Evolutionary conservation across 225 moss, liverwort and hornwort species (phyloP).

Genomic region (Pseudisothecium myosuroides): DNA sequence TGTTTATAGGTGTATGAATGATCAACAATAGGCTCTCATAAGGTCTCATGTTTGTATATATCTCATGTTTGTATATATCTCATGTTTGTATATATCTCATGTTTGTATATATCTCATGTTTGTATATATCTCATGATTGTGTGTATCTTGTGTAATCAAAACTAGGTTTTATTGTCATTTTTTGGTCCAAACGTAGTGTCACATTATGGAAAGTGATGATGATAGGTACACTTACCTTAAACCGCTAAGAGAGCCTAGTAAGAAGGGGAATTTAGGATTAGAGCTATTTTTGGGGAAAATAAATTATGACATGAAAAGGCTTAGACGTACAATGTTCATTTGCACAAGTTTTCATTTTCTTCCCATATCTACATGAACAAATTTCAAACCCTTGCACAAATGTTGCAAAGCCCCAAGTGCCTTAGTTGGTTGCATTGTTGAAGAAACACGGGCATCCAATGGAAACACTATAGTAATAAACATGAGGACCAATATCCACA

Average conservation of each 20-base stretch:
- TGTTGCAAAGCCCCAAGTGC: fast-evolving
- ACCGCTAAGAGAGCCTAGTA: fast-evolving
- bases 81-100: fast-evolving
- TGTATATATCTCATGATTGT: background rate
- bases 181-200: fast-evolving
- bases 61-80: background rate
- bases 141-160: background rate
- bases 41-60: background rate
- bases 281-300: no score
- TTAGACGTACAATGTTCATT: background rate
- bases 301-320: background rate
- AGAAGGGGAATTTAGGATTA: no score
- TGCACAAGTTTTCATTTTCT: background rate
- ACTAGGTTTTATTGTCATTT: no score
- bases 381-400: background rate
- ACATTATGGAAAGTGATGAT: background rate
- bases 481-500: no score
- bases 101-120: background rate
- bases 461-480: background rate
- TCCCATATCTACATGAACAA: background rate
- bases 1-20: background rate
- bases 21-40: background rate
- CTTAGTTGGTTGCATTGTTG: fast-evolving
- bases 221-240: fast-evolving
- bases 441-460: background rate